Percentiles rank a stretch among this genome's conserved stretches.
phyloP scores from a whole-genome alignment of 140 eudicot genomes.

The Stevia rebaudiana region DNA sequence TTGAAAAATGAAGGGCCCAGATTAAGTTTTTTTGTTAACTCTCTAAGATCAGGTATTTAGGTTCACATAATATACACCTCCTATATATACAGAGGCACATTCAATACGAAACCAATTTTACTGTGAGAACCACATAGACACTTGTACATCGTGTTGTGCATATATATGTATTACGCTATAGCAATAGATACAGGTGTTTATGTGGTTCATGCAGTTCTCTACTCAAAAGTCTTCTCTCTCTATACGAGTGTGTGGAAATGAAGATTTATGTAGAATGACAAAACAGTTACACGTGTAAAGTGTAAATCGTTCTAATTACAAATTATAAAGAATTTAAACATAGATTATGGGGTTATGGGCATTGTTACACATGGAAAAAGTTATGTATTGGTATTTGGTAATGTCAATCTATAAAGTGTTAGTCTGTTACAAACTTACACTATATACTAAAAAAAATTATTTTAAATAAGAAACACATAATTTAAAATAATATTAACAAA shows the following conservation, averaged over 20 bases:
- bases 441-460: not conserved
- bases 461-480: not conserved
- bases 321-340: not conserved
- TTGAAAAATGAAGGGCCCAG: too few relatives aligned
- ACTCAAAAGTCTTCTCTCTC: not conserved
- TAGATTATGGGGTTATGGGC: not conserved
- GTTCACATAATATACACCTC: too few relatives aligned
- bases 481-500: not conserved
- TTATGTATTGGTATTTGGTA: not conserved
- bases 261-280: not conserved
- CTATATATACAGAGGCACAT: too few relatives aligned
- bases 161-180: too few relatives aligned
- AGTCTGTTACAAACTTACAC: not conserved
- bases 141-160: not conserved
- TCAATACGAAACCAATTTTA: not conserved
- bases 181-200: not conserved
- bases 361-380: not conserved
- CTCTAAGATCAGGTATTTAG: too few relatives aligned
- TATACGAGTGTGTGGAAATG: not conserved
- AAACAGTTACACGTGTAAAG: not conserved
- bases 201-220: not conserved
- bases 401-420: not conserved
- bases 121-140: not conserved
- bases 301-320: not conserved
- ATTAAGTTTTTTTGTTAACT: too few relatives aligned